Evolutionary conservation across 208 protist species (phyloP).

Genomic region (Leishmania tarentolae): DNA sequence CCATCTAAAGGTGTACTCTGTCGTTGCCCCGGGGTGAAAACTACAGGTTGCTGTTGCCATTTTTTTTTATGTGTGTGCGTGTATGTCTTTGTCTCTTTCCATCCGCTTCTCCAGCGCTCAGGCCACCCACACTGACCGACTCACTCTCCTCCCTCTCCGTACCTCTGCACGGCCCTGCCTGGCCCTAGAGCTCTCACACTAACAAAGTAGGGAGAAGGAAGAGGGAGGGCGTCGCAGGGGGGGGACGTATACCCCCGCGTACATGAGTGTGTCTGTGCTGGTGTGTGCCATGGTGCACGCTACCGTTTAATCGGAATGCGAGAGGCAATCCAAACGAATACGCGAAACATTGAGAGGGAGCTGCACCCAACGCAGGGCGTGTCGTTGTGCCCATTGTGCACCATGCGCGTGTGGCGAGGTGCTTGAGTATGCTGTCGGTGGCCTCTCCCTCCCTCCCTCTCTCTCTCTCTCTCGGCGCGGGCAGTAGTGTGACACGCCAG

Average conservation of each 20-base stretch:
- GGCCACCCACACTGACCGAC: background rate
- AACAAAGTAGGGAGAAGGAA: background rate
- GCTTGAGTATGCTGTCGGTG: background rate
- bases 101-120: background rate
- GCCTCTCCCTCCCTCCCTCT: background rate
- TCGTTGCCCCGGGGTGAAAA: background rate
- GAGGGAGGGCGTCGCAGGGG: background rate
- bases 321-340: background rate
- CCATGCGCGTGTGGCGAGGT: background rate
- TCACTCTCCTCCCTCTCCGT: background rate
- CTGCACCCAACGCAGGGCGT: background rate
- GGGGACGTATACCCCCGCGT: background rate
- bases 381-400: background rate
- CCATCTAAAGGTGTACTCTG: background rate
- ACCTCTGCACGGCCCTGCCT: background rate
- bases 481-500: background rate
- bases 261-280: background rate
- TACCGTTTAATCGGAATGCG: background rate
- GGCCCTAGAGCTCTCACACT: background rate
- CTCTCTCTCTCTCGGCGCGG: background rate
- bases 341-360: background rate
- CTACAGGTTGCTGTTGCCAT: background rate
- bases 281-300: background rate
- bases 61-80: background rate
- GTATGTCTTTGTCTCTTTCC: background rate